Evolutionary conservation across 2,329 filamentous ascomycete genomes (phyloP).

Genomic region (Fusarium pseudograminearum): DNA sequence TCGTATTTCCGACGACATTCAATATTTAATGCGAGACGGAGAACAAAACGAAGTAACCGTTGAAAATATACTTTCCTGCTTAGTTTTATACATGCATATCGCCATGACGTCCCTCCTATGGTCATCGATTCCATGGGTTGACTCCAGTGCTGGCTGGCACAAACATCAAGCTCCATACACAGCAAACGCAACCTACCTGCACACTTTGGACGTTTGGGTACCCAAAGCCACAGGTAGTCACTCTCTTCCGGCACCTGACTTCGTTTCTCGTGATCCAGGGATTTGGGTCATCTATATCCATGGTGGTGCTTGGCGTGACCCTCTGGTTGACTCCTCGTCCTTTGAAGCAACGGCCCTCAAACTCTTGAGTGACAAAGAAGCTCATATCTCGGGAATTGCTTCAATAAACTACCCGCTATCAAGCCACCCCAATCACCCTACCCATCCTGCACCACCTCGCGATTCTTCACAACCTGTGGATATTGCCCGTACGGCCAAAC

Average conservation of each 20-base stretch:
- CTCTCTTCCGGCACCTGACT: not conserved
- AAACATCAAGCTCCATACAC: not conserved
- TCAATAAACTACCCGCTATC: conserved; percentile 11
- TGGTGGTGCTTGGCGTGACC: conserved; percentile 17
- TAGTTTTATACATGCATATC: not conserved
- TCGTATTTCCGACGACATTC: not conserved
- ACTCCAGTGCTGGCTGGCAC: not conserved
- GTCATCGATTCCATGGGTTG: not conserved
- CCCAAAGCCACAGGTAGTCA: fast-evolving
- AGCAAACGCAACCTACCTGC: not conserved
- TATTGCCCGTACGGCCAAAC: not conserved
- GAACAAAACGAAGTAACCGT: not conserved
- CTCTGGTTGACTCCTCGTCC: conserved; percentile 7
- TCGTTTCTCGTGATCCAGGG: fast-evolving
- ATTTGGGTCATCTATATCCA: conserved; percentile 11
- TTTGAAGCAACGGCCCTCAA: not conserved
- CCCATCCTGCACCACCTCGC: not conserved
- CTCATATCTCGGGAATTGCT: not conserved
- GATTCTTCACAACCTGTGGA: not conserved
- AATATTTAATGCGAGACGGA: not conserved
- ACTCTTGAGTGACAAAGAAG: not conserved
- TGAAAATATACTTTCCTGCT: not conserved
- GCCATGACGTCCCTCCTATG: not conserved
- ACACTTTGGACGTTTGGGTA: not conserved
- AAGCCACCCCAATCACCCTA: conserved; percentile 7